These are phyloP conservation scores for Ajuga reptans DNA, from an alignment of 305 asterid species.

Conservation along the genomic window DNA sequence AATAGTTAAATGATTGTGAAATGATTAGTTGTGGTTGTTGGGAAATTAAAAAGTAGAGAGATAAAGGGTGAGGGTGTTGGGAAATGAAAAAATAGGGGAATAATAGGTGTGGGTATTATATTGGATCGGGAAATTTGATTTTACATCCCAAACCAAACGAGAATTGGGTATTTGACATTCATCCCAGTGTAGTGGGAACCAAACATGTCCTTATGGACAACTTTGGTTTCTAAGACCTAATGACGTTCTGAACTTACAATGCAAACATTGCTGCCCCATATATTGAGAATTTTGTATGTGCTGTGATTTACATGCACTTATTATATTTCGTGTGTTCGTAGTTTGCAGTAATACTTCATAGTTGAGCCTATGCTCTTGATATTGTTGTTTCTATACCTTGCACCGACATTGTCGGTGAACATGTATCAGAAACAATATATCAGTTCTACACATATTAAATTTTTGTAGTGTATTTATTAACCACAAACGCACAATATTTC, in stretches of 20 bases:
- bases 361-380: slow-evolving; percentile 7
- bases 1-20: too few relatives aligned
- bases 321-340: neutral
- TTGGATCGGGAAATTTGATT: too few relatives aligned
- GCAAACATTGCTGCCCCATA: neutral
- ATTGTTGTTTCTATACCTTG: neutral
- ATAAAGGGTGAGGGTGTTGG: too few relatives aligned
- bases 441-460: neutral
- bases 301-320: neutral
- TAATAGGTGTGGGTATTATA: too few relatives aligned
- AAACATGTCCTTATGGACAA: neutral
- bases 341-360: neutral
- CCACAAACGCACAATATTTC: neutral
- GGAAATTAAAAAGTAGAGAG: too few relatives aligned
- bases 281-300: neutral
- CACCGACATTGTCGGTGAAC: neutral
- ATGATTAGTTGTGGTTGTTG: too few relatives aligned
- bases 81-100: too few relatives aligned
- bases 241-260: slow-evolving; percentile 7
- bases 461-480: neutral
- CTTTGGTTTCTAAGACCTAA: neutral
- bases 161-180: too few relatives aligned
- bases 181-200: too few relatives aligned
- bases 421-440: neutral
- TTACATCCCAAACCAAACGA: too few relatives aligned